phyloP scores from a whole-genome alignment of 768 basidiomycete genomes.

The Kwoniella sp. region DNA sequence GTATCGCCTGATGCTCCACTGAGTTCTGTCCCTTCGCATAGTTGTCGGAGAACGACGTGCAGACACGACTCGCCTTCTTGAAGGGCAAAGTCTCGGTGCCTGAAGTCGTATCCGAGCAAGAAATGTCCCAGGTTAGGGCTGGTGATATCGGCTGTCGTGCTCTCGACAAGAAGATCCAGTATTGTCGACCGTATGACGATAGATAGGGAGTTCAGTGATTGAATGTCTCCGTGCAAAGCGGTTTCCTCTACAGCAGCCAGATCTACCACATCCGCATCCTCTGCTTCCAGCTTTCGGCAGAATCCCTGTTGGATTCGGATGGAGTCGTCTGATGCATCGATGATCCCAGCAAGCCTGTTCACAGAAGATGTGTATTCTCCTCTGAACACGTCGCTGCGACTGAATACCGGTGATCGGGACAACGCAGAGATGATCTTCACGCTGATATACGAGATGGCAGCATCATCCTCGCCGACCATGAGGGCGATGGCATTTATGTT shows the following conservation, averaged over 20 bases:
- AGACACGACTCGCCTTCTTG: slow-evolving; percentile 64
- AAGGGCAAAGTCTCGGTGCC: slow-evolving; percentile 62
- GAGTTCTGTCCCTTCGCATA: slow-evolving; percentile 72
- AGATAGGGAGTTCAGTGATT: slow-evolving; percentile 47
- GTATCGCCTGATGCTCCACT: slow-evolving; percentile 52
- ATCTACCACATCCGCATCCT: slow-evolving; percentile 69
- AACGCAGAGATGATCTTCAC: slow-evolving; percentile 75
- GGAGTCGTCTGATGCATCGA: slow-evolving; percentile 79
- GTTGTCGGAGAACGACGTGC: slow-evolving; percentile 76
- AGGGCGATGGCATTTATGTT: slow-evolving; percentile 80
- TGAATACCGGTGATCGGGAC: slow-evolving; percentile 66
- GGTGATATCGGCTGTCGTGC: slow-evolving; percentile 65
- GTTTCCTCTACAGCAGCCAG: slow-evolving; percentile 55
- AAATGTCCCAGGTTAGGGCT: slow-evolving; percentile 88
- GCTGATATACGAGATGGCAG: slow-evolving; percentile 72
- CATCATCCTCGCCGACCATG: slow-evolving; percentile 70
- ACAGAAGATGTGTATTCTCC: slow-evolving; percentile 57
- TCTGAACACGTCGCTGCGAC: slow-evolving; percentile 57
- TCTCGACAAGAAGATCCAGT: slow-evolving; percentile 78
- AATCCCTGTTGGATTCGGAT: slow-evolving; percentile 83
- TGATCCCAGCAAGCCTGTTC: slow-evolving; percentile 72
- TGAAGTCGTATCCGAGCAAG: slow-evolving; percentile 70
- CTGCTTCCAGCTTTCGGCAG: slow-evolving; percentile 66
- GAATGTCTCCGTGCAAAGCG: slow-evolving; percentile 24
- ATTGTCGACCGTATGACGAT: slow-evolving; percentile 75